Conservation (phyloP, 2,329 filamentous ascomycete genomes). For the Penicillium brevicompactum region DNA sequence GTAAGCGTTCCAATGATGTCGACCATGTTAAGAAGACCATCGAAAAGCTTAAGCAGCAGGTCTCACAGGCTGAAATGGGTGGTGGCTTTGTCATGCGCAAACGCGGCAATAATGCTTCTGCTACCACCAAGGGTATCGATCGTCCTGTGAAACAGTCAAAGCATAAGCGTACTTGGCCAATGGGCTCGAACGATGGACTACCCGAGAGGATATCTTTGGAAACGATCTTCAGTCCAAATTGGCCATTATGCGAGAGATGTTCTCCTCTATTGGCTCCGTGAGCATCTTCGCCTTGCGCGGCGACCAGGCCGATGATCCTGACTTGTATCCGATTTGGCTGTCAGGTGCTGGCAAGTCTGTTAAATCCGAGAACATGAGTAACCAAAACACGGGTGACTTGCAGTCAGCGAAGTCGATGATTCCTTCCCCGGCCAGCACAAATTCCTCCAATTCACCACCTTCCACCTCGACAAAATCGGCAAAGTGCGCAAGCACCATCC, state of each 20-base stretch:
- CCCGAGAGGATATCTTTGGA: constrained; percentile 42
- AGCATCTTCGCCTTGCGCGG: constrained; percentile 47
- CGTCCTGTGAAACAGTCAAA: constrained; percentile 80
- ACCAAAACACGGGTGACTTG: constrained; percentile 29
- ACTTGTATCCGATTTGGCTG: constrained; percentile 45
- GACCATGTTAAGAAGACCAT: constrained; percentile 96
- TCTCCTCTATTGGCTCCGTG: constrained; percentile 46
- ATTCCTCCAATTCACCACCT: constrained; percentile 42
- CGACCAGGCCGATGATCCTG: constrained; percentile 49
- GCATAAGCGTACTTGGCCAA: constrained; percentile 93
- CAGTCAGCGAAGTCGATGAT: constrained; percentile 36
- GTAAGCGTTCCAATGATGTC: constrained; percentile 92
- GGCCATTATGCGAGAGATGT: constrained; percentile 49
- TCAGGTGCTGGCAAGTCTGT: constrained; percentile 29
- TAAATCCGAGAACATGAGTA: constrained; percentile 29
- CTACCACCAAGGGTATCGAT: constrained; percentile 49
- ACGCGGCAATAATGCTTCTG: constrained; percentile 51
- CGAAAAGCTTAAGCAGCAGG: constrained; percentile 93
- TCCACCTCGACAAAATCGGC: constrained; percentile 20
- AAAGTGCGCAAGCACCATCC: constrained; percentile 33
- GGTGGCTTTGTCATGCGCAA: constrained; percentile 64
- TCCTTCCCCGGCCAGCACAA: constrained; percentile 42
- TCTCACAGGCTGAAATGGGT: constrained; percentile 70
- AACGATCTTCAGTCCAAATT: constrained; percentile 50
- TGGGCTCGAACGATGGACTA: too few species aligned